Evolutionary conservation across 176 grass and related monocot species (phyloP), one percentile per base, ranked within the genome.

Genomic region (Avena eriantha): DNA sequence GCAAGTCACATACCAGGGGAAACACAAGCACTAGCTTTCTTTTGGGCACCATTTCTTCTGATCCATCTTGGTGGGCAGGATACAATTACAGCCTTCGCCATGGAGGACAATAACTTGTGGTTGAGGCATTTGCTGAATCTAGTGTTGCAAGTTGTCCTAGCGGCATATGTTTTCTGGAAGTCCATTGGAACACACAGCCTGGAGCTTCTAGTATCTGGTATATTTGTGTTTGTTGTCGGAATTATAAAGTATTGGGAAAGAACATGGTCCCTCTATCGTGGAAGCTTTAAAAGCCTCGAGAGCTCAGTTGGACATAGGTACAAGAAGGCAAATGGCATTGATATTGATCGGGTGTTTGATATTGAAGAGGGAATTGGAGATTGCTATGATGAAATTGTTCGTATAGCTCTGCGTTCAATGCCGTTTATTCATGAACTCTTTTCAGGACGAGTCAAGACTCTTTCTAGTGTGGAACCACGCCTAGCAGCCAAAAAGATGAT

Each of bases 31-130:
- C 61, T 65, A 2, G 24, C 11, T 4, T 65, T 65, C 12, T 65
- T 65, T 29, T 65, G 61, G 60, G 24, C 61, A 65, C 61, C 61
- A 31, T 65, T 65, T 31, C 61, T 65, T 24, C 61, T 65, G 0
- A 15, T 65, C 61, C 61, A 65, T 65, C 61, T 65, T 31, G 61
- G 61, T 31, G 61, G 61, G 61, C 61, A 65, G 60, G 61, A 65
- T 24, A 65, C 61, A 3, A 65, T 65, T 15, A 65, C 61, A 31
- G 61, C 61, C 4, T 65, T 65, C 0, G 23, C 61, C 61, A 65
- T 65, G 61, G 61, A 65, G 61, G 61, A 65, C 61, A 65, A 65
- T 1, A 65, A 65, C 4, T 65, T 65, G 61, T 65, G 61, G 61
- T 23, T 7, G 24, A 65, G 61, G 61, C 61, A 65, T 65, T 1